Base-by-base conservation (phyloP, 2,329 filamentous ascomycete species). In the Xylaria digitata region DNA sequence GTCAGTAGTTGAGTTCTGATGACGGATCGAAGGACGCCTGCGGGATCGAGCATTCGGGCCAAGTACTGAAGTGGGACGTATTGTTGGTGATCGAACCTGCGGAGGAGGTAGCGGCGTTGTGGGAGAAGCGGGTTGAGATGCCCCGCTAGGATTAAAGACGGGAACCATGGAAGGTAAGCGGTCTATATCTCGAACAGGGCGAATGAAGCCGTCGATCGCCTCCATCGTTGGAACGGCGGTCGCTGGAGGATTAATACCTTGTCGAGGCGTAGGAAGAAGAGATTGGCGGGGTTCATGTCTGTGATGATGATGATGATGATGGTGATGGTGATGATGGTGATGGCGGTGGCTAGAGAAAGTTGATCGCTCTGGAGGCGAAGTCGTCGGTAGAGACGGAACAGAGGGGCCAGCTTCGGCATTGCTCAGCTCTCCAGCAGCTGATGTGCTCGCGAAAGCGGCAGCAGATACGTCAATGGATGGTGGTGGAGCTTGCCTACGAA, bases 81-180 rank as follows among this genome's bases (percentile, higher is more conserved):
- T 83, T 9, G 85, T 85, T 6, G 86, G 85, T 42, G 88, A 87
- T 74, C 83, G 78, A 67, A 86, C 77, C 80, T 90, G 89, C 30
- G 89, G 83, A 1, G 90, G 89, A 53, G 90, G 90, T 50, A 92
- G 85, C 15, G 94, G 94, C 0, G 94, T 97, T 6, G 93, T 96
- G 0, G 94, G 94, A 13, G 94, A 97, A 64, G 94, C 92, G 8
- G 96, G 96, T 77, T 97, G 94, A n/a, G 95, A 97, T 48, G 87
- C 86, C 61, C 94, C 81, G 60, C 91, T 90, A 11, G 86, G 84
- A 69, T 91, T 87, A 61, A 90, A 83, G 46, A 90, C 86, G 6
- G 91, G 87, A 50, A 90, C 84, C 90, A 96, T 96, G 59, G 92
- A 96, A 53, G 91, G 92, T 65, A 96, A 86, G 66, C 94, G 89